phyloP scores from a whole-genome alignment of 306 rosid species.

The Quercus parvula region DNA sequence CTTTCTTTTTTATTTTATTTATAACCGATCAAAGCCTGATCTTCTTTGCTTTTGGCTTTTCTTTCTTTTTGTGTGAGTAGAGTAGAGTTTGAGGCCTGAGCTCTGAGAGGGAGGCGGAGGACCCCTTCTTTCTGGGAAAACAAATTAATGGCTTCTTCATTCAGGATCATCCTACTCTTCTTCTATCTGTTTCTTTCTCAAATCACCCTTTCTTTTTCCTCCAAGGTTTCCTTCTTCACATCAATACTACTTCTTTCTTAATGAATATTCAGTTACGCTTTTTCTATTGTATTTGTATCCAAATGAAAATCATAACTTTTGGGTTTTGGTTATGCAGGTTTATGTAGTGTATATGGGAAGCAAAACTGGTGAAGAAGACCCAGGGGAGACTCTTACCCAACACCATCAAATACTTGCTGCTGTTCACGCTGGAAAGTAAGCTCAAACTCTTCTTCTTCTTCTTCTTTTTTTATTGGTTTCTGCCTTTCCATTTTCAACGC shows the following conservation, averaged over 20 bases:
- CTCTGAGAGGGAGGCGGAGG: background rate
- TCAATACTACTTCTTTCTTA: too few species aligned
- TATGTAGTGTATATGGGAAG: constrained; percentile 84
- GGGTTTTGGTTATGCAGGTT: constrained; percentile 42
- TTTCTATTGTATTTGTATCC: background rate
- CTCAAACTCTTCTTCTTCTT: too few species aligned
- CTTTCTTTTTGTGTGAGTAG: background rate
- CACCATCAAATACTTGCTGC: constrained; percentile 63
- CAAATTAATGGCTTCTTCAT: constrained; percentile 31
- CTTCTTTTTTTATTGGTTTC: background rate
- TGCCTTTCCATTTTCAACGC: background rate
- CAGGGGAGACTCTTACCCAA: constrained; percentile 50
- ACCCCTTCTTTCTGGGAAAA: background rate
- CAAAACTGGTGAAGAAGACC: constrained; percentile 48
- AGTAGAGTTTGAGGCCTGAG: background rate
- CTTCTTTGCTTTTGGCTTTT: background rate
- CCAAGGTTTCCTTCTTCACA: constrained; percentile 40
- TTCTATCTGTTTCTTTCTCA: constrained; percentile 38
- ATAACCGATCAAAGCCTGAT: background rate
- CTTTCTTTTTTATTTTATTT: background rate
- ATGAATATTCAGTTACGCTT: background rate
- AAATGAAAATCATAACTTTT: background rate
- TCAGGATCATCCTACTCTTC: background rate
- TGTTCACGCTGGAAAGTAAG: constrained; percentile 65
- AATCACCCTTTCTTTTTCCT: constrained; percentile 37